Base-by-base conservation (phyloP, 139 green algal genomes). In the Spirogloea muscicola region DNA sequence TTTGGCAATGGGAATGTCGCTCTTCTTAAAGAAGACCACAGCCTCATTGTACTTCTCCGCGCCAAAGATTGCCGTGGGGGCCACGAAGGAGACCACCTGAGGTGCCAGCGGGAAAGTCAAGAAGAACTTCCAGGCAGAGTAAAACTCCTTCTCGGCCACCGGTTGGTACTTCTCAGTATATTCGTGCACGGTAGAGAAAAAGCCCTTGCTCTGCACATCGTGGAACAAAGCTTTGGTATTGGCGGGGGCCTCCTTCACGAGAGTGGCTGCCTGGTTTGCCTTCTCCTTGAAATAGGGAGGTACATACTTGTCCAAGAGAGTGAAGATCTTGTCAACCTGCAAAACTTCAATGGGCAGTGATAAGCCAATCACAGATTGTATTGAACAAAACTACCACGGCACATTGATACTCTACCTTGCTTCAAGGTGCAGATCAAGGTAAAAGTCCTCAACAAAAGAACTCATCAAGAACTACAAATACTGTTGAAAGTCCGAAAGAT, bases 11-110 rank as follows among this genome's bases (percentile, higher is more conserved):
- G 64, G 64, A 59, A 66, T 33, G 4, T 16, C 5, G 16, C 51
- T 74, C 13, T 46, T 13, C 49, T 69, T 74, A 7, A 74, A 6
- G n/a, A 57, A 61, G 29, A 33, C 25, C 27, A 68, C 52, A 5
- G 41, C n/a, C 31, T 67, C 4, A 42, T 74, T 74, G 64, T 73
- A 74, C n/a, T 74, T 74, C 64, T 13, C 49, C 21, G 44, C 21
- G 16, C 44, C 64, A 59, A 29, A 65, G 6, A 74, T n/a, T 4
- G 64, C 64, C 64, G 16, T 10, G n/a, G 64, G 64, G n/a, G 51
- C 7, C 4, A 39, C 29, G 29, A 59, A 5, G 13, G 68, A 41
- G 40, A 74, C 64, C 6, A 69, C 4, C 51, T 74, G 64, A 4
- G 64, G 64, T 31, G 29, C 64, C 25, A 61, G 42, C 10, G 64